These are phyloP conservation scores for Aspergillus hiratsukae DNA, from an alignment of 2,329 filamentous ascomycete genomes.

Conservation along the genomic window DNA sequence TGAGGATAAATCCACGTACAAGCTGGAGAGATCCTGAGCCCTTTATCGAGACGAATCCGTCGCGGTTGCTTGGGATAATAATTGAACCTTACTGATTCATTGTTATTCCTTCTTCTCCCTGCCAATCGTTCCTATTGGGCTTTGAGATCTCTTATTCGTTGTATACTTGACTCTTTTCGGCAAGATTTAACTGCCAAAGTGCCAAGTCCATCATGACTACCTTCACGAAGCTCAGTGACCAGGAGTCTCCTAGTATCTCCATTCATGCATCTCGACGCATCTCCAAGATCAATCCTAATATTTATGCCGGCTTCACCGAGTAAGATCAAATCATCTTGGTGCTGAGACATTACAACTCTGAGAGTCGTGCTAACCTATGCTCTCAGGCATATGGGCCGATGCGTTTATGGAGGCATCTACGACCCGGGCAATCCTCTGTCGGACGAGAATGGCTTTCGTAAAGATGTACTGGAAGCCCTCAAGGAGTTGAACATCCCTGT, in stretches of 20 bases:
- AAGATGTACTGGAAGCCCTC: constrained; percentile 70
- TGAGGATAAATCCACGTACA: constrained; percentile 11
- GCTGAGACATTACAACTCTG: background rate
- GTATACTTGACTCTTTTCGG: background rate
- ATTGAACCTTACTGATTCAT: background rate
- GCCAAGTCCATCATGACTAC: constrained; percentile 56
- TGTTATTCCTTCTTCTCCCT: background rate
- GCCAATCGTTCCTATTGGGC: background rate
- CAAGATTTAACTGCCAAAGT: background rate
- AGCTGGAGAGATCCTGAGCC: constrained; percentile 14
- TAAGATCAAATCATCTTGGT: constrained; percentile 38
- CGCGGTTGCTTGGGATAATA: constrained; percentile 4
- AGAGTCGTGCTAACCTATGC: constrained; percentile 11
- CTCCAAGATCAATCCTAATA: constrained; percentile 72
- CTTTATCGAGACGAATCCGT: constrained; percentile 11
- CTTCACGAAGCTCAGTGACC: constrained; percentile 63
- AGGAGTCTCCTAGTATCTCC: constrained; percentile 59
- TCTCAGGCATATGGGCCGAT: constrained; percentile 76
- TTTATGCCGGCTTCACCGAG: constrained; percentile 83
- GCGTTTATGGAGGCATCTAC: constrained; percentile 83
- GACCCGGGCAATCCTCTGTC: constrained; percentile 70
- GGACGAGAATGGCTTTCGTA: constrained; percentile 70
- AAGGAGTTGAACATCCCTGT: constrained; percentile 72
- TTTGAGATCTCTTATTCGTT: constrained; percentile 3
- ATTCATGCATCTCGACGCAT: constrained; percentile 62